These are phyloP conservation scores for Eimeria tenella DNA, from an alignment of 169 alveolate species.

Conservation along the genomic window DNA sequence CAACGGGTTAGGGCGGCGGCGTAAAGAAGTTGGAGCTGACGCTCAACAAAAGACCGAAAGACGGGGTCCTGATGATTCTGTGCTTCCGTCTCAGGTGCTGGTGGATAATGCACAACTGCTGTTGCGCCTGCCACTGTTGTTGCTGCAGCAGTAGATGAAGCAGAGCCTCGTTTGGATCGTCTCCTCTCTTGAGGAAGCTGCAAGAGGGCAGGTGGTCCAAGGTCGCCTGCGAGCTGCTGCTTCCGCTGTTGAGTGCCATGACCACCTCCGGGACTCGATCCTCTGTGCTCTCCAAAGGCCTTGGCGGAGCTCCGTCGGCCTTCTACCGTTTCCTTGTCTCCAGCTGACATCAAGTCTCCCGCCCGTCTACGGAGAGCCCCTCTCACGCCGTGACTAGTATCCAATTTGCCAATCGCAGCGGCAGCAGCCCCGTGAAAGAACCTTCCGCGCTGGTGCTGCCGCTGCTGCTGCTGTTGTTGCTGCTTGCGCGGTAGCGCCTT, in stretches of 20 bases:
- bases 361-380: constrained; percentile 55
- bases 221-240: constrained; percentile 59
- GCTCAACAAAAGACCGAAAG: constrained; percentile 55
- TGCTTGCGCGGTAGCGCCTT: constrained; percentile 27
- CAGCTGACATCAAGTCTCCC: neutral
- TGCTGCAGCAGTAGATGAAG: constrained; percentile 22
- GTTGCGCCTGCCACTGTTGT: neutral
- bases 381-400: constrained; percentile 33
- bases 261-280: neutral
- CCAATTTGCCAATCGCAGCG: constrained; percentile 32
- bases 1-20: constrained; percentile 65
- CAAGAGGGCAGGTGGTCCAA: constrained; percentile 42
- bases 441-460: constrained; percentile 47
- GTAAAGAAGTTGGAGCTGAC: constrained; percentile 74
- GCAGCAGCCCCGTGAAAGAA: constrained; percentile 49
- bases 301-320: neutral
- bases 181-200: constrained; percentile 42
- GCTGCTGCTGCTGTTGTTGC: constrained; percentile 55
- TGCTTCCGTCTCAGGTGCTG: neutral
- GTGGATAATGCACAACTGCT: neutral
- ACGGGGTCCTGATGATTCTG: constrained; percentile 56
- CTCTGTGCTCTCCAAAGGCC: neutral
- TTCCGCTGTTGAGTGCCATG: neutral
- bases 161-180: constrained; percentile 28
- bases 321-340: neutral